phyloP scores from a whole-genome alignment of 768 basidiomycete species.

The Gymnopilus junonius region DNA sequence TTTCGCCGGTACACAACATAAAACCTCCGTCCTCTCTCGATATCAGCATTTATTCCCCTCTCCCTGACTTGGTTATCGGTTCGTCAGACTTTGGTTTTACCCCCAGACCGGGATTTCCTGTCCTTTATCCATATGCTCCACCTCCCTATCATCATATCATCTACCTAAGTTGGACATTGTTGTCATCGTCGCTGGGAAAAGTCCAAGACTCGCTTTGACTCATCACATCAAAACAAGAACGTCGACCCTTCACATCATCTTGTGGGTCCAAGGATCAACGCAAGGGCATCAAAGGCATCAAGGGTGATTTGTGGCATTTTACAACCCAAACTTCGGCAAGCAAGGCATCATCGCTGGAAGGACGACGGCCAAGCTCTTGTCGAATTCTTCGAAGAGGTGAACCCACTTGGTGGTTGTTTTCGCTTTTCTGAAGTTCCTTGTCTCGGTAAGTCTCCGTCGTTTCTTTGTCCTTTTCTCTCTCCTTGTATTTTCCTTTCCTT shows the following conservation, averaged over 20 bases:
- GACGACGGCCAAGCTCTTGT: no score
- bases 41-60: neutral
- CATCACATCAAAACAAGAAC: neutral
- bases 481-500: neutral
- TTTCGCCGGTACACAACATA: neutral
- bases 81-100: no score
- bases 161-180: neutral
- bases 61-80: neutral
- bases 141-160: neutral
- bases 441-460: neutral
- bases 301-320: neutral
- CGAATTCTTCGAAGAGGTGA: no score
- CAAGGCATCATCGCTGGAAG: no score
- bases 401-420: no score
- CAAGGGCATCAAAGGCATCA: neutral
- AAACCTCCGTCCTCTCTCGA: neutral
- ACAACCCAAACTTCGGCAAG: no score
- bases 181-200: neutral
- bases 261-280: no score
- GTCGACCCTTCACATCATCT: neutral
- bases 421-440: no score
- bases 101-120: neutral
- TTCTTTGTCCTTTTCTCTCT: neutral
- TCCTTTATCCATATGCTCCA: neutral
- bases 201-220: neutral